These are phyloP conservation scores for Cladosporium halotolerans DNA, from an alignment of 2,329 filamentous ascomycete genomes.

Conservation along the genomic window DNA sequence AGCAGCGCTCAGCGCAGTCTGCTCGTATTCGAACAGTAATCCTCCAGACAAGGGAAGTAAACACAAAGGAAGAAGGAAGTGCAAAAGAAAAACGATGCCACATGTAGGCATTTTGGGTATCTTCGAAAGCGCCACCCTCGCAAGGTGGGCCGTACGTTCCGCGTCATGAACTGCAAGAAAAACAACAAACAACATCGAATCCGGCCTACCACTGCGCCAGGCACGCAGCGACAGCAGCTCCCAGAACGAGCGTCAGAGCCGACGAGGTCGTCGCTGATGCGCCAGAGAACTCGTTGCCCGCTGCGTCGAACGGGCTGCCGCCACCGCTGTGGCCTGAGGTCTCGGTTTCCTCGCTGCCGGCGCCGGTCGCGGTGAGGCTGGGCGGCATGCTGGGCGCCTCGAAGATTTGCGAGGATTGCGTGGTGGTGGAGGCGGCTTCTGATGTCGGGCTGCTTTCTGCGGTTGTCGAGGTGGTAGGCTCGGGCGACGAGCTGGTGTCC, in stretches of 20 bases:
- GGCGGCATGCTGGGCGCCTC: conserved; percentile 12
- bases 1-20: too few species aligned
- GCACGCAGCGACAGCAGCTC: conserved; percentile 2
- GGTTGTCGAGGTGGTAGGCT: background rate
- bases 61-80: background rate
- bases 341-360: conserved; percentile 27
- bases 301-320: conserved; percentile 41
- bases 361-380: conserved; percentile 11
- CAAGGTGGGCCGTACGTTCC: too few species aligned
- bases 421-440: background rate
- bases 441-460: conserved; percentile 3
- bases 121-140: background rate
- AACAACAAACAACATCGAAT: too few species aligned
- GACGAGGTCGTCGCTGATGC: conserved; percentile 8
- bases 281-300: conserved; percentile 15
- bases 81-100: conserved; percentile 1
- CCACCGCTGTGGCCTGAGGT: conserved; percentile 34
- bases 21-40: too few species aligned
- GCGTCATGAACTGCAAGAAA: too few species aligned
- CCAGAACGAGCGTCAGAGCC: conserved; percentile 6
- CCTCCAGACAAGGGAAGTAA: too few species aligned
- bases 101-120: conserved; percentile 6
- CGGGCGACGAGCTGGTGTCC: conserved; percentile 17
- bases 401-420: conserved; percentile 8
- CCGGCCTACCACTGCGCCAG: background rate